These are phyloP conservation scores for Canariomyces notabilis DNA, from an alignment of 2,329 filamentous ascomycete genomes.

Conservation along the genomic window DNA sequence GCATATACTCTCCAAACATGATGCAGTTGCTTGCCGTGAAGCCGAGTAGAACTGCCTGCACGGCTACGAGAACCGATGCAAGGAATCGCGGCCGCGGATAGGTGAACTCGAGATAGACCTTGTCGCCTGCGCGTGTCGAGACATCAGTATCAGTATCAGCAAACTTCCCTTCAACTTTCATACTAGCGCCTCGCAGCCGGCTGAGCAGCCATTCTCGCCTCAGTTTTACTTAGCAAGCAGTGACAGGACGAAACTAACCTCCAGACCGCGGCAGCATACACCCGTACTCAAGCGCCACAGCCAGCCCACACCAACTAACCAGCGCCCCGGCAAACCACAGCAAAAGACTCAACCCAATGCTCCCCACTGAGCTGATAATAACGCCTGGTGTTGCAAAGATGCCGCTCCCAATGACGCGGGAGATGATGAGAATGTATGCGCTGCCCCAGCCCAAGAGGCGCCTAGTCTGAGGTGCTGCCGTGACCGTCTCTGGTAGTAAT, in stretches of 20 bases:
- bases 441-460: conserved; percentile 58
- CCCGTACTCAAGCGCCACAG: conserved; percentile 61
- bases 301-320: conserved; percentile 56
- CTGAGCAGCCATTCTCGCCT: too few species aligned
- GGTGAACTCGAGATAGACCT: conserved; percentile 67
- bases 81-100: conserved; percentile 60
- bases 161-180: too few species aligned
- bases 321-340: conserved; percentile 61
- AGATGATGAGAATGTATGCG: conserved; percentile 63
- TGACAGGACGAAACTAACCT: conserved; percentile 34
- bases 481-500: conserved; percentile 56
- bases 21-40: conserved; percentile 68
- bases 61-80: conserved; percentile 58
- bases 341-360: conserved; percentile 55
- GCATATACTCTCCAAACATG: conserved; percentile 60
- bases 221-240: too few species aligned
- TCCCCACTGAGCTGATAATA: conserved; percentile 62
- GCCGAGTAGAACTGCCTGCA: conserved; percentile 58
- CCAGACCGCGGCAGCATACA: conserved; percentile 66
- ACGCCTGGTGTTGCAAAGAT: conserved; percentile 68
- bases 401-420: conserved; percentile 63
- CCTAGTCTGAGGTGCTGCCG: conserved; percentile 49
- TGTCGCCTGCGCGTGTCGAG: conserved; percentile 34
- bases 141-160: too few species aligned
- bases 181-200: too few species aligned